Conservation (phyloP, 768 basidiomycete species). For the Naganishia kalamii region DNA sequence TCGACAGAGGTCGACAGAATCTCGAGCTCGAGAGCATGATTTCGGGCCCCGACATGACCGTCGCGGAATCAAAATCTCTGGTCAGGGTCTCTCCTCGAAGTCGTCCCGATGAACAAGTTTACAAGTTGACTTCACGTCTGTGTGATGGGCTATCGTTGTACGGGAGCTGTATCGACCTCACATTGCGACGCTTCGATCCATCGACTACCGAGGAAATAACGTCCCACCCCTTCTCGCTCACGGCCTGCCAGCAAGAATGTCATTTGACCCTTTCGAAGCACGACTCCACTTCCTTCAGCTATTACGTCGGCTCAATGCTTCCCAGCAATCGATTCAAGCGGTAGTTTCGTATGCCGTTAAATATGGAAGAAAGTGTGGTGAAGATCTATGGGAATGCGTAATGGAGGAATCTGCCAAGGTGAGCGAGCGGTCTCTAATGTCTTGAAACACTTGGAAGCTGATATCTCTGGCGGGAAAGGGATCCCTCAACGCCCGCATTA, state of each 20-base stretch:
- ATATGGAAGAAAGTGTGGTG: constrained; percentile 74
- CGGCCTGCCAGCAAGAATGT: constrained; percentile 24
- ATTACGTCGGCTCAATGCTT: constrained; percentile 63
- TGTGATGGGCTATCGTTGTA: too few relatives aligned
- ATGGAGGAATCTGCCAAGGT: constrained; percentile 87
- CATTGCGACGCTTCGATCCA: not conserved
- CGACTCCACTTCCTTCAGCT: constrained; percentile 66
- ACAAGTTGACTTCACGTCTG: too few relatives aligned
- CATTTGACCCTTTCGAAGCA: constrained; percentile 46
- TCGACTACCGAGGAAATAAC: not conserved
- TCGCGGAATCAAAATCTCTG: too few relatives aligned
- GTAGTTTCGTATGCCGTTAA: constrained; percentile 79
- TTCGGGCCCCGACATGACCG: too few relatives aligned
- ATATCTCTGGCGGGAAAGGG: constrained; percentile 51
- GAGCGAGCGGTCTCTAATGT: constrained; percentile 15
- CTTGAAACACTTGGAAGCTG: not conserved
- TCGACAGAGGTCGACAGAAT: too few relatives aligned
- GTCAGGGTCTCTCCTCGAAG: too few relatives aligned
- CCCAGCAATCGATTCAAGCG: constrained; percentile 81
- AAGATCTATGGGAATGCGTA: constrained; percentile 90
- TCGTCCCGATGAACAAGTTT: too few relatives aligned
- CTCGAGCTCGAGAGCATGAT: too few relatives aligned
- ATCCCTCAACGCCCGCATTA: constrained; percentile 82
- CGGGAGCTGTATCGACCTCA: too few relatives aligned
- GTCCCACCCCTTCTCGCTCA: not conserved